Evolutionary conservation across 202 grass and related monocot species (phyloP).

Genomic region (Alloteropsis angusta): DNA sequence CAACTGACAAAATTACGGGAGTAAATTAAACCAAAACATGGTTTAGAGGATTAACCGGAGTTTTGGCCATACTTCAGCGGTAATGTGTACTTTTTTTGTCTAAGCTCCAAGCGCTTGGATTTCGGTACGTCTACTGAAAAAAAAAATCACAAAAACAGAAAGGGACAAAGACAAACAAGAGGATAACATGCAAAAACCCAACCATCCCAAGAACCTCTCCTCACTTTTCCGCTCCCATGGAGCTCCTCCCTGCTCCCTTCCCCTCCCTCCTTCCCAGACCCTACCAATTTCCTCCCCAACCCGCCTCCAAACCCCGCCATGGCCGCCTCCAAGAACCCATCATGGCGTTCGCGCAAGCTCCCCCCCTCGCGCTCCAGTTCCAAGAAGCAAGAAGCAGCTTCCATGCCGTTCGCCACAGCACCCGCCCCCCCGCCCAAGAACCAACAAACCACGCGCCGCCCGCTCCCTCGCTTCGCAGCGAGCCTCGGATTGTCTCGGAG

Average conservation of each 20-base stretch:
- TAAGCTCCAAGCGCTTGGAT: not conserved
- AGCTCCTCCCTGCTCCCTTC: slow-evolving; percentile 25
- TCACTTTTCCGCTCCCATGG: slow-evolving; percentile 19
- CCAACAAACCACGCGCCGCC: not conserved
- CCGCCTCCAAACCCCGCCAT: not conserved
- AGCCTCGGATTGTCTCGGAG: slow-evolving; percentile 34
- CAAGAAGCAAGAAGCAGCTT: slow-evolving; percentile 21
- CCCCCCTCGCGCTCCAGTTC: slow-evolving; percentile 15
- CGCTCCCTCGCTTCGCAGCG: not conserved
- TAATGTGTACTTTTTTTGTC: no score
- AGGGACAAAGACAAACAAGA: not conserved
- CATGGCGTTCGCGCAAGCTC: slow-evolving; percentile 32
- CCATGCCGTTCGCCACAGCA: not conserved
- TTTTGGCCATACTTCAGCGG: no score
- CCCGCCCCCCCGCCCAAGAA: not conserved
- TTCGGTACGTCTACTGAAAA: not conserved
- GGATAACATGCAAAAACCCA: slow-evolving; percentile 33
- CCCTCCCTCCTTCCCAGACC: not conserved
- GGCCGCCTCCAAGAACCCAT: slow-evolving; percentile 28
- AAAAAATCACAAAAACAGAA: not conserved
- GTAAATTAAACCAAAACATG: no score
- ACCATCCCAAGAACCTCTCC: slow-evolving; percentile 20
- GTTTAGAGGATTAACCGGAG: no score
- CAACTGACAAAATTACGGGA: no score
- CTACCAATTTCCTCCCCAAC: slow-evolving; percentile 3